Conservation (phyloP, 306 rosid species). For the Rosa multiflora region DNA sequence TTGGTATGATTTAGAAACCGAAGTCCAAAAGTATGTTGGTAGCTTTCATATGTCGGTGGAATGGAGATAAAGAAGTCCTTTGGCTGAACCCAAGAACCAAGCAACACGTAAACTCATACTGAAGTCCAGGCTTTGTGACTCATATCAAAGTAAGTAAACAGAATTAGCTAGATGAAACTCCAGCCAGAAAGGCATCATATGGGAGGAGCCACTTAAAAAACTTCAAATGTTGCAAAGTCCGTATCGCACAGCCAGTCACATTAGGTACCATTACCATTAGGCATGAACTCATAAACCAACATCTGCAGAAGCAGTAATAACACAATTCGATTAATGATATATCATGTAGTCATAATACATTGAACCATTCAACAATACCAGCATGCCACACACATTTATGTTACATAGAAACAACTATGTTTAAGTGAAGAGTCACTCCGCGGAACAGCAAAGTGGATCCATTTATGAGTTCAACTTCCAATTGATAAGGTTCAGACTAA, state of each 20-base stretch:
- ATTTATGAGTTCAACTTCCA: too few relatives aligned
- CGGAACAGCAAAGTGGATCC: too few relatives aligned
- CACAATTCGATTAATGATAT: background rate
- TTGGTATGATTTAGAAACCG: background rate
- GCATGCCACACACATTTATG: background rate
- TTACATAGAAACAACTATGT: background rate
- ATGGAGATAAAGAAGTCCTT: too few relatives aligned
- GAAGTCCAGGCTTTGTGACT: constrained; percentile 49
- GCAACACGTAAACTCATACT: constrained; percentile 55
- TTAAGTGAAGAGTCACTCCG: too few relatives aligned
- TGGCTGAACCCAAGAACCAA: constrained; percentile 33
- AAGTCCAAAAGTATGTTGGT: constrained; percentile 81
- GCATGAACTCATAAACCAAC: constrained; percentile 49
- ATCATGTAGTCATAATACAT: background rate
- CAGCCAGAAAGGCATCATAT: constrained; percentile 8
- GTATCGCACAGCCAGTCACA: constrained; percentile 78
- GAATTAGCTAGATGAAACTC: constrained; percentile 1
- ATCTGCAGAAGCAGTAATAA: constrained; percentile 51
- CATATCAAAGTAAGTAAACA: constrained; percentile 21
- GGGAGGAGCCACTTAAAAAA: constrained; percentile 1
- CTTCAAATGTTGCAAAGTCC: background rate
- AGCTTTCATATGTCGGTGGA: constrained; percentile 42
- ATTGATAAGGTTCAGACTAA: too few relatives aligned
- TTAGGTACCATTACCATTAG: constrained; percentile 56
- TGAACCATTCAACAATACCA: background rate